phyloP scores from a whole-genome alignment of 495 filamentous ascomycete genomes.

The Bacidia gigantensis region DNA sequence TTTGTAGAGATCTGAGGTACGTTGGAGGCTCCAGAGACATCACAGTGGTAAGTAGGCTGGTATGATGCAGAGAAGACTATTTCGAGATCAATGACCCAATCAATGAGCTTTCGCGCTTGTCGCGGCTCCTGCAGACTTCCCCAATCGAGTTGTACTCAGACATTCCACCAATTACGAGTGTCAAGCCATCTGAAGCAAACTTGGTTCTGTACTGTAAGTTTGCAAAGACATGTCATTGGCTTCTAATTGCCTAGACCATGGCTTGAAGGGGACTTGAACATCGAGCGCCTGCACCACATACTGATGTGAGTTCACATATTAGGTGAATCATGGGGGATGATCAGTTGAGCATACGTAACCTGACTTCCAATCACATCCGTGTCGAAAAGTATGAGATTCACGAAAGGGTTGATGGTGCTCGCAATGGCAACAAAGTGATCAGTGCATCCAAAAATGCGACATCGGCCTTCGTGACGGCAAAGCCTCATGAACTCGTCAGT shows the following conservation, averaged over 20 bases:
- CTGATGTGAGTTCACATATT: too few species aligned
- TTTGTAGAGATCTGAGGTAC: conserved; percentile 82
- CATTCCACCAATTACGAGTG: too few species aligned
- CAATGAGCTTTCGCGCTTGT: too few species aligned
- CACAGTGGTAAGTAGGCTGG: not conserved
- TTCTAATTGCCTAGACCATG: too few species aligned
- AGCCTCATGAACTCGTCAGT: conserved; percentile 20
- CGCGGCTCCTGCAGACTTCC: not conserved
- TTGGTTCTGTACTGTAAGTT: too few species aligned
- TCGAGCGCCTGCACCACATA: too few species aligned
- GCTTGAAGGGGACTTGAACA: too few species aligned
- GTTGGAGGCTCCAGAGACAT: conserved; percentile 86
- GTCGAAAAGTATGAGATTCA: conserved; percentile 57
- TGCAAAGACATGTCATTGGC: too few species aligned
- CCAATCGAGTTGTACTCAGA: not conserved
- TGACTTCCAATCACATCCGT: conserved; percentile 58
- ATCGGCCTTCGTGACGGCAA: conserved; percentile 26
- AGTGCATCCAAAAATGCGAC: conserved; percentile 40
- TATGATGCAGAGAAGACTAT: too few species aligned
- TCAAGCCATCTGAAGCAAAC: too few species aligned
- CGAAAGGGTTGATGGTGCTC: conserved; percentile 18
- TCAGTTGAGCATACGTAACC: conserved; percentile 68
- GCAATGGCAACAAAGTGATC: conserved; percentile 24
- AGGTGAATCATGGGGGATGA: conserved; percentile 15
- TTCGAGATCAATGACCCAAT: too few species aligned